Conservation (phyloP, 495 filamentous ascomycete species). For the Copromyces sp. region DNA sequence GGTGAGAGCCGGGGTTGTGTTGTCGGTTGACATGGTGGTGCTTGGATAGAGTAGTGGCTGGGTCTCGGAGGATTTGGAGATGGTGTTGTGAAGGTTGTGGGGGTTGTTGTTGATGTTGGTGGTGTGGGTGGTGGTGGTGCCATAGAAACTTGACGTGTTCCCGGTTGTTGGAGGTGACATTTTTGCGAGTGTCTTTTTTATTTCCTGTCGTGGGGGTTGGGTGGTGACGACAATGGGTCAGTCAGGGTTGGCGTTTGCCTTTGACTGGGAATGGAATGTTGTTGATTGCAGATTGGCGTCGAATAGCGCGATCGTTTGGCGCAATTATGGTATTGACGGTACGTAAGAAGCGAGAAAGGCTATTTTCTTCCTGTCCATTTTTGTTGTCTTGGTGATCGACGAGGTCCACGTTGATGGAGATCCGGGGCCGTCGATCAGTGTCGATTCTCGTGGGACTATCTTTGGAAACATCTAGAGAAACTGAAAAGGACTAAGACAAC, state of each 20-base stretch:
- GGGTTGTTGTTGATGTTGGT: neutral
- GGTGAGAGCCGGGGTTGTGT: neutral
- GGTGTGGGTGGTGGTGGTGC: neutral
- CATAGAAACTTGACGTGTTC: neutral
- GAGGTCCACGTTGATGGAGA: neutral
- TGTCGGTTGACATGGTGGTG: neutral
- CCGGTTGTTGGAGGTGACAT: neutral
- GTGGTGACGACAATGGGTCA: neutral
- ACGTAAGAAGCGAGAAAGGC: neutral
- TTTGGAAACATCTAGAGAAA: neutral
- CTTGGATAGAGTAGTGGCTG: neutral
- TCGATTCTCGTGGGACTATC: neutral
- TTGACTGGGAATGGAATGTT: neutral
- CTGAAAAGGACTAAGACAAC: neutral
- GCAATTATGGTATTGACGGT: neutral
- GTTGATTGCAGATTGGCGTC: neutral
- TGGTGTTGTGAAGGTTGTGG: neutral
- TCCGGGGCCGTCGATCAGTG: neutral
- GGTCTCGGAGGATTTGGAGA: neutral
- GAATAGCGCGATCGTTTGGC: neutral
- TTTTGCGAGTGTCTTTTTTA: neutral
- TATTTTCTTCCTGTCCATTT: neutral
- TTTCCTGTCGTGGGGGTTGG: neutral
- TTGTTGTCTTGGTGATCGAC: neutral
- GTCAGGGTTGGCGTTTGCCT: neutral